Percentiles rank a stretch among this genome's conserved stretches.
Conservation (phyloP, 768 basidiomycete species). For the Pisolithus albus region DNA sequence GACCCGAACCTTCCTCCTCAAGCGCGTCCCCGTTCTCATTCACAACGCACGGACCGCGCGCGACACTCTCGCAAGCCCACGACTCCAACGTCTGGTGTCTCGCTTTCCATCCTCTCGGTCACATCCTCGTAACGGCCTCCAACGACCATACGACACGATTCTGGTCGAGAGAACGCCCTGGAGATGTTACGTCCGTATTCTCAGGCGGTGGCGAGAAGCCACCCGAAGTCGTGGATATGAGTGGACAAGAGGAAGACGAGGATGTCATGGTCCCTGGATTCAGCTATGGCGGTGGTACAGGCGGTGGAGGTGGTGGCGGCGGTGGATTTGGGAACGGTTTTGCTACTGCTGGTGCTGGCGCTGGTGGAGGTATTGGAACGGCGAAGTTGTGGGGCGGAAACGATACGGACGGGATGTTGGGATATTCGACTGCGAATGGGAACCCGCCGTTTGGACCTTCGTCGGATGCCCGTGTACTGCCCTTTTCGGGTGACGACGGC, state of each 20-base stretch:
- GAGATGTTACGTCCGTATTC: conserved; percentile 74
- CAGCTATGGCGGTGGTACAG: conserved; percentile 35
- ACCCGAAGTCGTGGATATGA: conserved; percentile 53
- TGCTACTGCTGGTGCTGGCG: conserved; percentile 1
- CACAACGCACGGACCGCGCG: conserved; percentile 51
- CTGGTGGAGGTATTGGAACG: conserved; percentile 36
- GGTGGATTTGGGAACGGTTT: conserved; percentile 17
- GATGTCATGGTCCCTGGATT: conserved; percentile 73
- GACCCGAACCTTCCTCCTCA: conserved; percentile 40
- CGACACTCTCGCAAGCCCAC: conserved; percentile 91
- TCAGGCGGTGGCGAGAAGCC: conserved; percentile 81
- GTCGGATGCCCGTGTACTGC: conserved; percentile 15
- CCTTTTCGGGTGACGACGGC: conserved; percentile 20
- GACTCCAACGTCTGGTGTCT: conserved; percentile 97
- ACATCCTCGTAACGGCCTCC: conserved; percentile 88
- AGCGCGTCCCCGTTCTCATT: conserved; percentile 26
- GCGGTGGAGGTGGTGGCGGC: conserved; percentile 19
- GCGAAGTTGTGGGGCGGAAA: conserved; percentile 31
- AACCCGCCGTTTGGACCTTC: conserved; percentile 9
- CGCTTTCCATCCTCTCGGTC: conserved; percentile 92
- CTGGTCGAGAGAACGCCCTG: conserved; percentile 89
- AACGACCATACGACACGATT: conserved; percentile 99
- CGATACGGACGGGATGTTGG: background rate
- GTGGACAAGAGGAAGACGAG: conserved; percentile 66
- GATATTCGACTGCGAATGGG: background rate